Base-by-base conservation (phyloP, 1,284 basidiomycete species). In the Sporisorium sorghi region DNA sequence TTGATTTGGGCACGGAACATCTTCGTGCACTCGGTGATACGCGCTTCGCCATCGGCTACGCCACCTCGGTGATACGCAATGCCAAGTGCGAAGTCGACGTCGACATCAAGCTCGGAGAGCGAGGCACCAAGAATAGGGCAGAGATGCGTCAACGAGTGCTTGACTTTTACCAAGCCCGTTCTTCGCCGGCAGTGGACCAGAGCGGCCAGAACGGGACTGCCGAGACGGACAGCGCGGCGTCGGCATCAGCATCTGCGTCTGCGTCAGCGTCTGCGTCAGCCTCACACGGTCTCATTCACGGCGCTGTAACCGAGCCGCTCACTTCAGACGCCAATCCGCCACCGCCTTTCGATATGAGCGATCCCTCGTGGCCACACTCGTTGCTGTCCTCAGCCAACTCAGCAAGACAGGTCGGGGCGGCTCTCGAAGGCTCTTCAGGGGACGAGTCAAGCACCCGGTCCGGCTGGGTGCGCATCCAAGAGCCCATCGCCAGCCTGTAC, bases 21-120 rank as follows among this genome's bases (percentile, higher is more conserved):
- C 85, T 95, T 47, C 89, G 96, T 3, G 97, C 93, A 90, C 90
- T 99, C 89, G 96, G 96, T n/a, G 92, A 94, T 82, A 87, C 89
- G 9, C 90, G 96, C 2, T 99, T 98, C 85, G 82, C 92, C n/a
- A 87, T 90, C 55, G 94, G 95, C 4, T 91, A 91, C 83, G 80
- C 97, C 2, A 88, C 90, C 55, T 76, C 77, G 21, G 80, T 79
- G 14, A 21, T 84, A 15, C 58, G 63, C 23, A 83, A 84, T 42
- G 63, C 59, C 32, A 63, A 58, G 21, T 82, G 81, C 56, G 69
- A 76, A 3, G 73, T 82, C 5, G 69, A 80, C 39, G 54, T 84
- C 6, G 76, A 83, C 49, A 65, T 82, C 66, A 77, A 79, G 53
- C 57, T 84, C 0, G 82, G 82, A 5, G 17, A 35, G 14, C 37